Evolutionary conservation across 192 early-diverging fungal genomes (phyloP).

Genomic region (Lunasporangiospora selenospora): DNA sequence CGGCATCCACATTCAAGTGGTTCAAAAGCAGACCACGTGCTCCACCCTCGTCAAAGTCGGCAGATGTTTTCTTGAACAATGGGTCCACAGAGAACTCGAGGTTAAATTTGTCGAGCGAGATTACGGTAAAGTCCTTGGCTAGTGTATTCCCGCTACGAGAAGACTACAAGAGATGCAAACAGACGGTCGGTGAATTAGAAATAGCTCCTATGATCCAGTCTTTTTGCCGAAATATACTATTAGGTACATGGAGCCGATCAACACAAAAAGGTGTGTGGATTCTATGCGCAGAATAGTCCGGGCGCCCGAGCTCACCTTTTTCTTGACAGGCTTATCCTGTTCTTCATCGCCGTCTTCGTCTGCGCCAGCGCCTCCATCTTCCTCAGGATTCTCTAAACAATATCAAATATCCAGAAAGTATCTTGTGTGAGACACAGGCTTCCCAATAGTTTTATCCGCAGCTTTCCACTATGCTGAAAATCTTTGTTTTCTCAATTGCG

Average conservation of each 20-base stretch:
- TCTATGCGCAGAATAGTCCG: too few relatives aligned
- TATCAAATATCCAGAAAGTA: background rate
- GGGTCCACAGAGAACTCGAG: conserved; percentile 95
- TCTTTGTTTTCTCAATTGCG: too few relatives aligned
- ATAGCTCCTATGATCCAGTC: too few relatives aligned
- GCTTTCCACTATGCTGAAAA: too few relatives aligned
- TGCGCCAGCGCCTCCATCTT: conserved; percentile 46
- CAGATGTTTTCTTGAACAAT: conserved; percentile 97
- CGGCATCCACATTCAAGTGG: conserved; percentile 78
- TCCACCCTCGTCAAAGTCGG: conserved; percentile 98
- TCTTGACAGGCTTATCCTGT: conserved; percentile 38
- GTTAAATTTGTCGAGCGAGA: conserved; percentile 89
- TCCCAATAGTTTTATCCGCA: too few relatives aligned
- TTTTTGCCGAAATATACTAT: too few relatives aligned
- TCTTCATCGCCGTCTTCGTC: conserved; percentile 62
- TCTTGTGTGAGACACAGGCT: background rate
- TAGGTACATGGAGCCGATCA: too few relatives aligned
- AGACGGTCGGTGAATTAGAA: too few relatives aligned
- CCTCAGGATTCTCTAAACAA: conserved; percentile 13
- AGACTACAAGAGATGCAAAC: conserved; percentile 30
- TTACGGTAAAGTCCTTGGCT: conserved; percentile 78
- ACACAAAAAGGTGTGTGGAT: too few relatives aligned
- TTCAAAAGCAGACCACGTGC: conserved; percentile 92
- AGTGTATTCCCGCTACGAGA: conserved; percentile 71
- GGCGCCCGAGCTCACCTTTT: conserved; percentile 42